phyloP scores from a whole-genome alignment of 345 rosid species.

The Eucalyptus virginea region DNA sequence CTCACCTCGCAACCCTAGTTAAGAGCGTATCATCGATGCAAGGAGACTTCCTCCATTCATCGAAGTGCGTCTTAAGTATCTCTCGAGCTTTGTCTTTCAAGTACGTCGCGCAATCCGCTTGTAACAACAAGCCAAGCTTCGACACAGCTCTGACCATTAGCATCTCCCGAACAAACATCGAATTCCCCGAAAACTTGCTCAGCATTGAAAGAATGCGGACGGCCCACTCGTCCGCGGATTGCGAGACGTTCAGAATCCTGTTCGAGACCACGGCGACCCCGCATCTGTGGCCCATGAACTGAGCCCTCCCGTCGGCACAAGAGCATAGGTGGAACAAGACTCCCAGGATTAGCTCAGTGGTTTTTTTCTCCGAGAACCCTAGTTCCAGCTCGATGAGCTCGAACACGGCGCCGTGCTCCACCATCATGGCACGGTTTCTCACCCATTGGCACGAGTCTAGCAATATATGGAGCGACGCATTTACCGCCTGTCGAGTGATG shows the following conservation, averaged over 20 bases:
- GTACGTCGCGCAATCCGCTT: constrained; percentile 14
- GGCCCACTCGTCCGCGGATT: constrained; percentile 38
- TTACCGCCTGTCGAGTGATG: constrained; percentile 31
- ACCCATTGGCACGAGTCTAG: constrained; percentile 38
- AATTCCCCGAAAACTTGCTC: constrained; percentile 31
- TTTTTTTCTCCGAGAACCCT: constrained; percentile 13
- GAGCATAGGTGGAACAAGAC: constrained; percentile 52
- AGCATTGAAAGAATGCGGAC: constrained; percentile 32
- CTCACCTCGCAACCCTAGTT: not conserved
- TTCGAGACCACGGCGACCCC: constrained; percentile 49
- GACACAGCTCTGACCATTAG: constrained; percentile 31
- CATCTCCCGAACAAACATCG: constrained; percentile 48
- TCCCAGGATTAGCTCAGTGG: constrained; percentile 44
- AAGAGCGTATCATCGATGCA: constrained; percentile 19
- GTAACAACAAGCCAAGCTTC: constrained; percentile 47
- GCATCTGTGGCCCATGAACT: constrained; percentile 41
- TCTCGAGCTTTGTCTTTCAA: constrained; percentile 41
- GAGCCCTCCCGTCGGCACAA: constrained; percentile 60
- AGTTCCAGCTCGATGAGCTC: constrained; percentile 63
- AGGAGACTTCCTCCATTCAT: constrained; percentile 53
- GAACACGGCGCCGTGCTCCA: constrained; percentile 38
- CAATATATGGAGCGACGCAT: constrained; percentile 33
- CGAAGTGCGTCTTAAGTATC: constrained; percentile 37
- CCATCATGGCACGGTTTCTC: constrained; percentile 41
- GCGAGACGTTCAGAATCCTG: constrained; percentile 41